Percentiles rank a stretch among this genome's conserved stretches.
Conservation (phyloP, 1,284 basidiomycete species). For the Boletus holoroseus region DNA sequence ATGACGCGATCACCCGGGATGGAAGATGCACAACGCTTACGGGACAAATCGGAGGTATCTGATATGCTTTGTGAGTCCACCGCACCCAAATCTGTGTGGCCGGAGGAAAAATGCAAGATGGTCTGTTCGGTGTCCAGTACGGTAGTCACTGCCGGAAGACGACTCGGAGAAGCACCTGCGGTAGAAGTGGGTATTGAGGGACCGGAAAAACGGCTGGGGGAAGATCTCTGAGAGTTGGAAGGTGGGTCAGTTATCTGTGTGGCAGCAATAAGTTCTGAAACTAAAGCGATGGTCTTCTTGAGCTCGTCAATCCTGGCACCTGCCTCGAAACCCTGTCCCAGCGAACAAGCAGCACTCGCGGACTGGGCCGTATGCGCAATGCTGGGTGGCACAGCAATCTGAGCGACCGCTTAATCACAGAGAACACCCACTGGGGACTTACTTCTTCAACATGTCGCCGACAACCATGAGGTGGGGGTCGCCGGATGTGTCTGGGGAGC, state of each 20-base stretch:
- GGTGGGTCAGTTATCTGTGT: conserved; percentile 40
- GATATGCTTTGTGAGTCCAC: conserved; percentile 23
- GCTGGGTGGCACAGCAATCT: conserved; percentile 28
- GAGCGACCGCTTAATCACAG: conserved; percentile 8
- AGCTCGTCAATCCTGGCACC: conserved; percentile 44
- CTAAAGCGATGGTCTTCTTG: conserved; percentile 43
- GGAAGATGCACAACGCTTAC: conserved; percentile 66
- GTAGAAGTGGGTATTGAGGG: conserved; percentile 16
- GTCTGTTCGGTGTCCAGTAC: conserved; percentile 22
- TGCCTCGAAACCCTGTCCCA: conserved; percentile 44
- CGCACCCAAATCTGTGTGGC: conserved; percentile 13
- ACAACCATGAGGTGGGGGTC: conserved; percentile 33
- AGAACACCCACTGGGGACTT: conserved; percentile 7
- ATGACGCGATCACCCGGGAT: conserved; percentile 53
- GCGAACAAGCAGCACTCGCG: conserved; percentile 44
- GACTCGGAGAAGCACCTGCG: conserved; percentile 16
- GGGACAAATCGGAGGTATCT: conserved; percentile 36
- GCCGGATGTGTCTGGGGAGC: conserved; percentile 22
- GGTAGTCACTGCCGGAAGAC: conserved; percentile 15
- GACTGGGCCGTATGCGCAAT: conserved; percentile 47
- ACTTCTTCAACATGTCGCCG: conserved; percentile 33
- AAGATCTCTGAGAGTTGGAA: conserved; percentile 26
- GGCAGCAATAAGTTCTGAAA: conserved; percentile 46
- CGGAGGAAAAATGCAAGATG: conserved; percentile 20
- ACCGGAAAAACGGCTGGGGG: conserved; percentile 24